Conservation (phyloP, 805 yeast species). For the Yarrowia divulgata region DNA sequence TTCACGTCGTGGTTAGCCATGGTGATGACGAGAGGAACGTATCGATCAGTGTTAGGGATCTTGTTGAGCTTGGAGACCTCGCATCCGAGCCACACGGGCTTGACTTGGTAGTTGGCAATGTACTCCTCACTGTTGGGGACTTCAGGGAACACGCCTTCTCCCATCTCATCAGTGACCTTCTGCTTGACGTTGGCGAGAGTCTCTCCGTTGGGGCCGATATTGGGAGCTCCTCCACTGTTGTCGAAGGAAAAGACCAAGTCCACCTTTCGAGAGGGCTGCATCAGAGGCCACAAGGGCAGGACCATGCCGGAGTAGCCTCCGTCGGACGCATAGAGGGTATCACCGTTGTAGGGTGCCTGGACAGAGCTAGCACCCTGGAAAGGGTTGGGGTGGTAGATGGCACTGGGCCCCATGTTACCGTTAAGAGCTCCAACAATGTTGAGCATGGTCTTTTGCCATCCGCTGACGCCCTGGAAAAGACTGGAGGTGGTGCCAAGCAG, state of each 20-base stretch:
- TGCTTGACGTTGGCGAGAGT: conserved; percentile 49
- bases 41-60: conserved; percentile 61
- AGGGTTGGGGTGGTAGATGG: conserved; percentile 78
- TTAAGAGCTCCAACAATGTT: conserved; percentile 16
- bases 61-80: conserved; percentile 61
- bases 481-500: conserved; percentile 84
- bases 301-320: conserved; percentile 83
- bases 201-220: conserved; percentile 56
- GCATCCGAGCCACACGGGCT: conserved; percentile 83
- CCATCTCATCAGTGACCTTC: conserved; percentile 51
- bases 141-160: conserved; percentile 51
- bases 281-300: conserved; percentile 68
- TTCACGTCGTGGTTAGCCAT: conserved; percentile 75
- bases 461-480: conserved; percentile 66
- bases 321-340: conserved; percentile 58
- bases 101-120: conserved; percentile 77
- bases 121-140: conserved; percentile 59
- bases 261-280: conserved; percentile 61
- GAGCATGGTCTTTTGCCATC: conserved; percentile 43
- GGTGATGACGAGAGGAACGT: conserved; percentile 81
- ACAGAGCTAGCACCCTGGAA: conserved; percentile 53
- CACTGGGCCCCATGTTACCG: conserved; percentile 61
- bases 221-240: conserved; percentile 49
- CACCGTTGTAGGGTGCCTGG: conserved; percentile 50
- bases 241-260: conserved; percentile 66